Conservation (phyloP, 2,329 filamentous ascomycete species). For the Pyrenophora teres region DNA sequence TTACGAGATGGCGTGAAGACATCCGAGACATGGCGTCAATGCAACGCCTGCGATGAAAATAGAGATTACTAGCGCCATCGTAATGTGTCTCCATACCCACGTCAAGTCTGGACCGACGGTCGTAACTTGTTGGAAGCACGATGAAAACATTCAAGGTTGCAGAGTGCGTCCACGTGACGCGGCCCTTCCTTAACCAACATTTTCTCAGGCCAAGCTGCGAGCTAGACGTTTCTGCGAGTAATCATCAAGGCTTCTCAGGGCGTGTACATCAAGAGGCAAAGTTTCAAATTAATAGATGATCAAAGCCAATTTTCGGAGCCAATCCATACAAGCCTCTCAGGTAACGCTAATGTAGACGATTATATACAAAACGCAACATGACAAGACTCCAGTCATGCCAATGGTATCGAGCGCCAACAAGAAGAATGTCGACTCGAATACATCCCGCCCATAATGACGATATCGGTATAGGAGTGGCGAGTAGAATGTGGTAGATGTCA, state of each 20-base stretch:
- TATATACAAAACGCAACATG: conserved; percentile 8
- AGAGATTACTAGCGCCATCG: neutral
- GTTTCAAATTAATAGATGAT: too few species aligned
- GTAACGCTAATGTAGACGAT: conserved; percentile 5
- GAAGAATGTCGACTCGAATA: conserved; percentile 9
- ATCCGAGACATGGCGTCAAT: neutral
- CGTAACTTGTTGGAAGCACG: too few species aligned
- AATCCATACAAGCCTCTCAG: neutral
- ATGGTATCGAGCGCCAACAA: conserved; percentile 15
- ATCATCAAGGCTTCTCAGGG: too few species aligned
- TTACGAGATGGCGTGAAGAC: too few species aligned
- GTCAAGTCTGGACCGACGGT: too few species aligned
- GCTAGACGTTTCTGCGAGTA: too few species aligned
- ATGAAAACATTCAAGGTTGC: too few species aligned
- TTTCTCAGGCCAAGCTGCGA: too few species aligned
- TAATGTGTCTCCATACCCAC: too few species aligned
- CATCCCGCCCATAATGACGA: conserved; percentile 6
- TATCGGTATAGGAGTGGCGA: conserved; percentile 5
- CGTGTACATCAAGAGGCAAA: too few species aligned
- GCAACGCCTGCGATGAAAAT: neutral
- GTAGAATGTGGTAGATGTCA: neutral
- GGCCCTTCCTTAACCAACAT: too few species aligned
- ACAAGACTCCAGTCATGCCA: conserved; percentile 8
- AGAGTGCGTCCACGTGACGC: too few species aligned
- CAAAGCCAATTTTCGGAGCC: neutral